Evolutionary conservation across 495 filamentous ascomycete species (phyloP), one percentile per base, ranked within the genome.

Genomic region (Apiosordaria backusii): DNA sequence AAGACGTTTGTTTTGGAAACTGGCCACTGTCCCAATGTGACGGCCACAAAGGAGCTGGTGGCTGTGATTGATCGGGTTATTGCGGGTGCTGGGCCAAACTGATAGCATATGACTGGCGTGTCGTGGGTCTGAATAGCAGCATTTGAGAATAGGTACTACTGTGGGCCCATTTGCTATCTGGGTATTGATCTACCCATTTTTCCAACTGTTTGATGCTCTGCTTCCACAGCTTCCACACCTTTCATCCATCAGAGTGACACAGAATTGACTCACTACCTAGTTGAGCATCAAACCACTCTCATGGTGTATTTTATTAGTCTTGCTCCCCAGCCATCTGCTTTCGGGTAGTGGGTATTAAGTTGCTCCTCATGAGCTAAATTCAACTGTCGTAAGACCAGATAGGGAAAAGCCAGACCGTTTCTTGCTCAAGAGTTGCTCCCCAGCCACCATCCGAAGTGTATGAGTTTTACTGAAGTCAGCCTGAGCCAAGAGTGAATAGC

Each of bases 21-120:
- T 19, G 52, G 52, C 7, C 52, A 55, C n/a, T 21, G n/a, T 15
- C 52, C 52, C n/a, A 22, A 55, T n/a, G n/a, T 55, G 18, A 55
- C 52, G n/a, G 52, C 52, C 22, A 55, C 52, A 19, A 55, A 55
- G 22, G 18, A 55, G n/a, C n/a, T 55, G 52, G 52, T 55, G 52
- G 10, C 16, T 1, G 22, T 55, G n/a, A 23, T 55, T 55, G 18
- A 22, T 19, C 3, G 10, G 22, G 18, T 55, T 6, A 23, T 55
- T 55, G 19, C 16, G 9, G 35, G 35, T 2, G 35, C 35, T 29
- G 3, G 27, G 3, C 27, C 27, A 29, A 45, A 45, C 35, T 45
- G 35, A 45, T 9, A 2, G 35, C 16, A 15, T 45, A 2, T 45
- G 16, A 15, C 1, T 45, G 35, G 2, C 35, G 16, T 45, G 9